Conservation (phyloP, 768 basidiomycete species). For the Pulveroboletus sp. region DNA sequence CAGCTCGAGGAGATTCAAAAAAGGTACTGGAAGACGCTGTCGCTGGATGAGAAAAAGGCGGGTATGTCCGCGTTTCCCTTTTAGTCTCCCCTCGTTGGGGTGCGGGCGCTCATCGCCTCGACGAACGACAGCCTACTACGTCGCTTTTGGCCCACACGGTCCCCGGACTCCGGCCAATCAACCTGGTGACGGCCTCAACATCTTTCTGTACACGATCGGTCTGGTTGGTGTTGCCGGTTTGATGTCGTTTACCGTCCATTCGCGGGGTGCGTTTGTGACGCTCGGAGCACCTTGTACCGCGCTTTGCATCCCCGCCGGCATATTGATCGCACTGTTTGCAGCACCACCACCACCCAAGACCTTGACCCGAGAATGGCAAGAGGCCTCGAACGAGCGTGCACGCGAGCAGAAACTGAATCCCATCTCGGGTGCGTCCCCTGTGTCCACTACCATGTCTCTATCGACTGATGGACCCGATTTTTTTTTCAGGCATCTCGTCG, state of each 20-base stretch:
- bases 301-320: not conserved
- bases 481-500: constrained; percentile 66
- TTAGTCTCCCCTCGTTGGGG: no score
- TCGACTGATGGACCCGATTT: not conserved
- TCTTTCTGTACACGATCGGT: constrained; percentile 53
- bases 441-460: no score
- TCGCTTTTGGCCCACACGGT: constrained; percentile 96
- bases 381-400: constrained; percentile 81
- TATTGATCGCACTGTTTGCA: constrained; percentile 23
- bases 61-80: no score
- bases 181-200: constrained; percentile 69
- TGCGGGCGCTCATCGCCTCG: not conserved
- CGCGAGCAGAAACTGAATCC: constrained; percentile 84
- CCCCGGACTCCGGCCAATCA: constrained; percentile 74
- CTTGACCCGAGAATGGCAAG: constrained; percentile 89
- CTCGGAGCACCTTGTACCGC: not conserved
- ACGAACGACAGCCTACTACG: constrained; percentile 81
- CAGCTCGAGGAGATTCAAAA: constrained; percentile 90
- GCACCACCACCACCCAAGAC: constrained; percentile 74
- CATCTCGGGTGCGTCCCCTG: constrained; percentile 59
- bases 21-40: constrained; percentile 91
- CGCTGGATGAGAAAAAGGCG: constrained; percentile 95
- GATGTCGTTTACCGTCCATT: constrained; percentile 43
- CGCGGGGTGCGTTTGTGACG: constrained; percentile 46
- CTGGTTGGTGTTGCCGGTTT: constrained; percentile 56